These are phyloP conservation scores for Microsporum canis DNA, from an alignment of 2,329 filamentous ascomycete species.

Conservation along the genomic window DNA sequence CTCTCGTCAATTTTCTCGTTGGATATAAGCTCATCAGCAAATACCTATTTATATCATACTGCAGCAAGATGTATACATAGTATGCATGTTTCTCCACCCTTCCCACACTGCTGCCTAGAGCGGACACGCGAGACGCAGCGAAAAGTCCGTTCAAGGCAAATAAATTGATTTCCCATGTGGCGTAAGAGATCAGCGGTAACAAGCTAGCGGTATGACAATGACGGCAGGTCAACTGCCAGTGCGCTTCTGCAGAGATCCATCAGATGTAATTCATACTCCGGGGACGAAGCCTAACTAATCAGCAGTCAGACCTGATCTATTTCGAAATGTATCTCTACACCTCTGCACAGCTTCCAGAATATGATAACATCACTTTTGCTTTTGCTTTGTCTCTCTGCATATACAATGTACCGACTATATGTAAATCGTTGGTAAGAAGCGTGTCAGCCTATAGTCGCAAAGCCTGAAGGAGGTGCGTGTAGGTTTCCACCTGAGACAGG, in stretches of 20 bases:
- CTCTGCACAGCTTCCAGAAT: too few species aligned
- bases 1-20: too few species aligned
- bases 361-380: too few species aligned
- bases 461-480: not conserved
- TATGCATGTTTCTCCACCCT: not conserved
- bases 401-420: not conserved
- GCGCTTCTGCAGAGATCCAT: not conserved
- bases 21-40: not conserved
- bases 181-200: not conserved
- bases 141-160: too few species aligned
- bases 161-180: not conserved
- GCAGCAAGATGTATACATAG: not conserved
- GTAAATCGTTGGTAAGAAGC: not conserved
- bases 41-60: not conserved
- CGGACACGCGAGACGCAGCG: too few species aligned
- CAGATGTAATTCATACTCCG: too few species aligned
- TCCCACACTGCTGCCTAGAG: too few species aligned
- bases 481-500: not conserved
- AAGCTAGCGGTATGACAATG: not conserved
- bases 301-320: too few species aligned
- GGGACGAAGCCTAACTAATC: too few species aligned
- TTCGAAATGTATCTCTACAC: too few species aligned
- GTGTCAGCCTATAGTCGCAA: not conserved
- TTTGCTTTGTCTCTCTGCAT: not conserved
- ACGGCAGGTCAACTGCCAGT: not conserved